A percentile compares a stretch with the other conserved stretches of the same genome.
These are phyloP conservation scores for Anthostomella pinea DNA, from an alignment of 2,329 filamentous ascomycete species.

Conservation along the genomic window DNA sequence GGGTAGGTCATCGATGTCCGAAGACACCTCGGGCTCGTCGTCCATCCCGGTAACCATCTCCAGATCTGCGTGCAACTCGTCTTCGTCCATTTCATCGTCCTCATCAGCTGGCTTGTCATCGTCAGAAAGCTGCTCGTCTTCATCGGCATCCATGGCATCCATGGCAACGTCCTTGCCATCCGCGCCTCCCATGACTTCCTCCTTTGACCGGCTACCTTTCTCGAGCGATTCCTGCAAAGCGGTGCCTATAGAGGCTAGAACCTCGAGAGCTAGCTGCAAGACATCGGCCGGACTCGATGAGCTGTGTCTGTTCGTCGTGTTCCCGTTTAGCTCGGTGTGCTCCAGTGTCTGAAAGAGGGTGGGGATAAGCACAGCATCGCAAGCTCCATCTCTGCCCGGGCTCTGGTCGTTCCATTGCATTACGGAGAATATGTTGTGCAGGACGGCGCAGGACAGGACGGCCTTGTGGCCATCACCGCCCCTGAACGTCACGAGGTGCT, in stretches of 20 bases:
- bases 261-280: conserved; percentile 56
- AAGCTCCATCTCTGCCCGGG: conserved; percentile 45
- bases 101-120: conserved; percentile 40
- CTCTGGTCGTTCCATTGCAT: conserved; percentile 52
- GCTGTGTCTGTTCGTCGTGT: conserved; percentile 32
- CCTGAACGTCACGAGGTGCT: conserved; percentile 47
- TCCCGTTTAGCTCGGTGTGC: conserved; percentile 28
- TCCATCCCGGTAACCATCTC: conserved; percentile 56
- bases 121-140: conserved; percentile 36
- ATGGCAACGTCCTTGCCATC: conserved; percentile 34
- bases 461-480: conserved; percentile 46
- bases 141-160: conserved; percentile 39
- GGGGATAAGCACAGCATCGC: conserved; percentile 50
- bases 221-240: conserved; percentile 51
- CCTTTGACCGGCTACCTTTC: conserved; percentile 36
- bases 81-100: conserved; percentile 53
- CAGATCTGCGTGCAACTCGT: conserved; percentile 62
- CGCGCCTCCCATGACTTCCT: conserved; percentile 39
- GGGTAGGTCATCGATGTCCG: conserved; percentile 49
- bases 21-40: conserved; percentile 40
- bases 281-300: conserved; percentile 44
- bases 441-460: conserved; percentile 56
- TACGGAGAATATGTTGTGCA: conserved; percentile 60
- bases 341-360: conserved; percentile 41
- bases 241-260: conserved; percentile 63